Base-by-base conservation (phyloP, 2,329 filamentous ascomycete species). In the Myrmaecium sp. region DNA sequence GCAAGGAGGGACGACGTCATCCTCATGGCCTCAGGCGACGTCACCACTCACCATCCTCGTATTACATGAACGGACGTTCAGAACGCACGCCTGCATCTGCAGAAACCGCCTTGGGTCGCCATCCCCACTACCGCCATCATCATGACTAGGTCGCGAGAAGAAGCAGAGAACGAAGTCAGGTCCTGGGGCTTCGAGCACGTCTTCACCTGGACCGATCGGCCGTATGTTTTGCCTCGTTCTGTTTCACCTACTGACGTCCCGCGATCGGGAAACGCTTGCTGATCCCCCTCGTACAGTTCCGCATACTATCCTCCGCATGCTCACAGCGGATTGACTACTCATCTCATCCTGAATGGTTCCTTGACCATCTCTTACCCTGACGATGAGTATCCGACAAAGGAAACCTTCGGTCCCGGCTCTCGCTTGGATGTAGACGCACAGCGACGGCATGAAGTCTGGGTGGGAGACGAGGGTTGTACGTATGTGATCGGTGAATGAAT, bases 171-270 rank as follows among this genome's bases (percentile, higher is more conserved):
- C 26, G 55, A 76, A 41, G 74, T 81, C 14, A 60, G 60, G 18
- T 67, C 65, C 2, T 80, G 75, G 74, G 75, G 75, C 2, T 82
- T 80, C 43, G 37, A 46, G 3, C 59, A 70, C 26, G 73, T 78
- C 41, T 78, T 78, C 36, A 79, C 73, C 3, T 81, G 75, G 74
- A 70, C 64, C 5, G 76, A 81, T 48, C 54, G 58, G 13, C 68
- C 72, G 74, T 79, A 62, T 45, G 69, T 62, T 21, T 13, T 14
- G 9, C 24, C 28, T 20, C 12, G 16, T 17, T 31, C 20, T 28
- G 9, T 12, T 7, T 17, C 21, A 23, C 21, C 19, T 27, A 12
- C 19, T 27, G 19, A 10, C 17, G 6, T 14, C 14, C 16, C 10
- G n/a, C n/a, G n/a, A n/a, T n/a, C n/a, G n/a, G n/a, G n/a, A n/a